A percentile compares a stretch with the other conserved stretches of the same genome.
Conservation (phyloP, 2,329 filamentous ascomycete species). For the Hypoxylon sp. region DNA sequence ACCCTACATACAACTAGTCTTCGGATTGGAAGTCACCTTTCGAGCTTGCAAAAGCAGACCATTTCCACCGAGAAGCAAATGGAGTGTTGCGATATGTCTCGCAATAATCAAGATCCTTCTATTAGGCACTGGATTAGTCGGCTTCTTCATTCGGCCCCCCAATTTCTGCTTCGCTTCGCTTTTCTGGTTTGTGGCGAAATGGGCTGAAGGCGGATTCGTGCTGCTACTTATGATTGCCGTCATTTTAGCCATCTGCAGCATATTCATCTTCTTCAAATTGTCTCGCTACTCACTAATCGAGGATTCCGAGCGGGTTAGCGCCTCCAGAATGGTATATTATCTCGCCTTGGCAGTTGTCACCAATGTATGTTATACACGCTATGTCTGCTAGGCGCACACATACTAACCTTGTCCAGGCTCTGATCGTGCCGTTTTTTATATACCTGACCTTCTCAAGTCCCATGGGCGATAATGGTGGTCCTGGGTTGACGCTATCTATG, state of each 20-base stretch:
- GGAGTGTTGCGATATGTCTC: constrained; percentile 72
- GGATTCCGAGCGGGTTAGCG: constrained; percentile 71
- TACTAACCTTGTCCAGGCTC: constrained; percentile 61
- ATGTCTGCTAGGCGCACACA: neutral
- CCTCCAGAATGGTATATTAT: constrained; percentile 80
- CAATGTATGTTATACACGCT: constrained; percentile 63
- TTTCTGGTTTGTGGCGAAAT: constrained; percentile 76
- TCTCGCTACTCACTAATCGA: constrained; percentile 69
- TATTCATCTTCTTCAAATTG: constrained; percentile 70
- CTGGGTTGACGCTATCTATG: constrained; percentile 69
- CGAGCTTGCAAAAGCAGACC: constrained; percentile 68
- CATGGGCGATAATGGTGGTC: constrained; percentile 57
- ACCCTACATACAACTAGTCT: constrained; percentile 75
- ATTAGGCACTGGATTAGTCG: constrained; percentile 71
- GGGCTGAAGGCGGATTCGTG: constrained; percentile 70
- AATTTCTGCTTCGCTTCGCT: constrained; percentile 77
- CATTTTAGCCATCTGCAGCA: constrained; percentile 65
- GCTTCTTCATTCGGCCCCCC: constrained; percentile 67
- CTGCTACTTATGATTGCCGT: constrained; percentile 67
- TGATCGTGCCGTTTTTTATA: constrained; percentile 75
- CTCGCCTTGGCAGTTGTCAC: constrained; percentile 69
- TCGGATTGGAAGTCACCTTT: constrained; percentile 72
- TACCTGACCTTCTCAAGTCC: constrained; percentile 64
- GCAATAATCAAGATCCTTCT: constrained; percentile 65
- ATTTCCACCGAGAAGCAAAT: constrained; percentile 72